A percentile compares a stretch with the other conserved stretches of the same genome.
Evolutionary conservation across 2,329 filamentous ascomycete genomes (phyloP).

Genomic region (Neonectria neomacrospora): DNA sequence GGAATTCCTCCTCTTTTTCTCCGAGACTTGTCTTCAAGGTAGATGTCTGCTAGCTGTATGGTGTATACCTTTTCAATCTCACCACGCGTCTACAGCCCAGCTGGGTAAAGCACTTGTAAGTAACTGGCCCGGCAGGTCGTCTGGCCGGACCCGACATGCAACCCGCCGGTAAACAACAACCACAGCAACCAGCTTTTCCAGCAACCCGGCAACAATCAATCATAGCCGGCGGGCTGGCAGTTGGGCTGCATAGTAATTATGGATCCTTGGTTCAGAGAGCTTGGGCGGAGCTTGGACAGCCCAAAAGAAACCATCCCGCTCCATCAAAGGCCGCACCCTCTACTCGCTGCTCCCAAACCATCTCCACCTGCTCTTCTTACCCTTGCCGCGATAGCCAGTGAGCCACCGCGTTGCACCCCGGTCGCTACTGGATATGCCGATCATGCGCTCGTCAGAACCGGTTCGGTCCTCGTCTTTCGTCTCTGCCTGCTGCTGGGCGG

Average conservation of each 20-base stretch:
- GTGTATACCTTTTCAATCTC: background rate
- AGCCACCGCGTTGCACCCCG: constrained; percentile 5
- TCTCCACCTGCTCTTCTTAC: constrained; percentile 25
- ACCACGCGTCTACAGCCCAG: constrained; percentile 1
- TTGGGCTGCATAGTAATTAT: background rate
- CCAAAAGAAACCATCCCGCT: constrained; percentile 34
- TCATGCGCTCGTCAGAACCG: background rate
- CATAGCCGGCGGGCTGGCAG: constrained; percentile 28
- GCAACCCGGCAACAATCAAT: constrained; percentile 14
- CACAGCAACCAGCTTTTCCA: background rate
- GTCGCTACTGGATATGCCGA: background rate
- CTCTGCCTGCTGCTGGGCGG: background rate
- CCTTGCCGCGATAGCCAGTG: constrained; percentile 36
- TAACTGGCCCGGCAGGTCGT: background rate
- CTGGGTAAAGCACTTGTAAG: background rate
- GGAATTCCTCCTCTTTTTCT: background rate
- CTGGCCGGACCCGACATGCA: background rate
- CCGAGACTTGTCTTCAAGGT: background rate
- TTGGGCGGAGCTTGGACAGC: constrained; percentile 31
- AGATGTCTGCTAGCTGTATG: background rate
- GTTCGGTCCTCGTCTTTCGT: background rate
- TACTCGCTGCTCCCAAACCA: constrained; percentile 22
- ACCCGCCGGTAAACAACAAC: constrained; percentile 5
- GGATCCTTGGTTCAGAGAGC: constrained; percentile 4
- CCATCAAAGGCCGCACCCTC: constrained; percentile 24